phyloP scores from a whole-genome alignment of 2,329 filamentous ascomycete species.

The Fusarium algeriense region DNA sequence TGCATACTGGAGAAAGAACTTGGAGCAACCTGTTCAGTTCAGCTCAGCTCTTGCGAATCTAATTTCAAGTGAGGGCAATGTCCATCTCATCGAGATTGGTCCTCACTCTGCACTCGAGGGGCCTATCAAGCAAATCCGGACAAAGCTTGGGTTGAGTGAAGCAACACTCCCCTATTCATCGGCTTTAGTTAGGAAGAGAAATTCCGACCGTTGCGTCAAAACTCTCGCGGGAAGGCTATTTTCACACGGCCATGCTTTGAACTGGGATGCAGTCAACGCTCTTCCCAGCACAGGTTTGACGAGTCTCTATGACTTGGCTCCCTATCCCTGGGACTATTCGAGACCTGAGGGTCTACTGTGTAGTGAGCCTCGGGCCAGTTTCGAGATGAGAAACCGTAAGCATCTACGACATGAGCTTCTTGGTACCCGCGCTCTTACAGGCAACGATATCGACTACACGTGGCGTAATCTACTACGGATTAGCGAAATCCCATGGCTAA shows the following conservation, averaged over 20 bases:
- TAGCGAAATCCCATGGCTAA: neutral
- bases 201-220: neutral
- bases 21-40: neutral
- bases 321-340: neutral
- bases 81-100: neutral
- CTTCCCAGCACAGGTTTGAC: neutral
- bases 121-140: neutral
- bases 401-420: neutral
- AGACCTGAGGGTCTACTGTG: neutral
- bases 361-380: neutral
- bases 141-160: neutral
- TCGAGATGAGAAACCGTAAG: neutral
- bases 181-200: neutral
- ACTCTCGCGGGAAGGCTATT: neutral
- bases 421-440: rapidly evolving
- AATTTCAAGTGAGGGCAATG: neutral
- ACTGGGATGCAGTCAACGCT: neutral
- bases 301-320: neutral
- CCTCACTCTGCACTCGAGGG: neutral
- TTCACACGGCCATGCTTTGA: neutral
- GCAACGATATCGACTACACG: neutral
- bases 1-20: neutral
- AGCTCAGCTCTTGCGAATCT: neutral
- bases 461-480: neutral
- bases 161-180: neutral